Evolutionary conservation across 306 rosid species (phyloP).

Genomic region (Purshia tridentata): DNA sequence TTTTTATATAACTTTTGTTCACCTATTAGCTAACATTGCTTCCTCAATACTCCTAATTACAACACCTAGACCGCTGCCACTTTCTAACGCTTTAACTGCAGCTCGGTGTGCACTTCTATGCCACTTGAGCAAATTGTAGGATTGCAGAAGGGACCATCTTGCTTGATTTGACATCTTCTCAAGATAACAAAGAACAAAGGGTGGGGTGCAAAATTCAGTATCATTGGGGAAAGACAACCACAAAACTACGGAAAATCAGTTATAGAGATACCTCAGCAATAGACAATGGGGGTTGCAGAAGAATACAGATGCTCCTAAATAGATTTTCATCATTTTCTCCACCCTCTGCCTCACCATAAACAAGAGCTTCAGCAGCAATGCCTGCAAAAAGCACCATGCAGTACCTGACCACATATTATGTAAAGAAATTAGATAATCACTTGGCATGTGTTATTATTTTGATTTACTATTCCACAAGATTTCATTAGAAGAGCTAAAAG

Average conservation of each 20-base stretch:
- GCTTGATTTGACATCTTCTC: conserved; percentile 94
- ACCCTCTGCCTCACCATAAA: conserved; percentile 96
- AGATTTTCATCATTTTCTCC: conserved; percentile 98
- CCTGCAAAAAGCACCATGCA: conserved; percentile 98
- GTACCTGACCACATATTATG: conserved; percentile 50
- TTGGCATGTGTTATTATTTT: background rate
- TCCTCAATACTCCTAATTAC: conserved; percentile 88
- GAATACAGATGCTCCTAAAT: conserved; percentile 71
- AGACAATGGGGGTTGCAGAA: conserved; percentile 81
- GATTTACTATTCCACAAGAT: background rate
- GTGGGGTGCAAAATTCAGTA: background rate
- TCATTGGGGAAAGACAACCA: conserved; percentile 1
- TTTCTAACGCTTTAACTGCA: conserved; percentile 86
- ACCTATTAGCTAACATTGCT: conserved; percentile 43
- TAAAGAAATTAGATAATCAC: background rate
- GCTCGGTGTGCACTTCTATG: conserved; percentile 77
- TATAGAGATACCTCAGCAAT: conserved; percentile 61
- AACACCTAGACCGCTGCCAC: conserved; percentile 61
- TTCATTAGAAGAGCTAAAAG: background rate
- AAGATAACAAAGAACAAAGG: conserved; percentile 20
- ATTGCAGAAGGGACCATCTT: conserved; percentile 93
- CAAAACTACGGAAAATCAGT: conserved; percentile 21
- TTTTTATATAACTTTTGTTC: conserved; percentile 17
- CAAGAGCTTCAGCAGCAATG: conserved; percentile 94
- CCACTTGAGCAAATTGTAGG: conserved; percentile 95